phyloP scores from a whole-genome alignment of 305 asterid genomes.

The Rubia tinctorum region DNA sequence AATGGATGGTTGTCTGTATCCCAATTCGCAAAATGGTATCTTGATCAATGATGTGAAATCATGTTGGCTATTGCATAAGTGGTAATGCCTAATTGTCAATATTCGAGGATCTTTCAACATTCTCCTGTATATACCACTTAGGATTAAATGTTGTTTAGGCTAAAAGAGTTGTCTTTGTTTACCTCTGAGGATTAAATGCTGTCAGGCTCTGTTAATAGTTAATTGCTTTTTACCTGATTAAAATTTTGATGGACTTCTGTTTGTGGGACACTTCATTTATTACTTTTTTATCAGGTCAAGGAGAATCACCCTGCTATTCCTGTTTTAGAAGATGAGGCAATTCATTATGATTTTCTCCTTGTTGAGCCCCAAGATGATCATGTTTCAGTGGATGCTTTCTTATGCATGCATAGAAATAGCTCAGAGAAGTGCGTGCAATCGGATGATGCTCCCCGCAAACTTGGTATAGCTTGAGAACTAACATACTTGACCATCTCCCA shows the following conservation, averaged over 20 bases:
- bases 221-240: constrained; percentile 2
- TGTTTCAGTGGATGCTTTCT: constrained; percentile 56
- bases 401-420: constrained; percentile 49
- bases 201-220: not conserved
- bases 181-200: not conserved
- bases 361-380: constrained; percentile 61
- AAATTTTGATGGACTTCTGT: constrained; percentile 5
- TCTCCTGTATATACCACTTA: not conserved
- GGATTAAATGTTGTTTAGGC: no score
- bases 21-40: not conserved
- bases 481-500: constrained; percentile 10
- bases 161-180: not conserved
- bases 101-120: not conserved
- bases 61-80: not conserved
- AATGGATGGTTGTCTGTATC: not conserved
- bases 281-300: constrained; percentile 48
- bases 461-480: constrained; percentile 50
- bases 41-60: not conserved
- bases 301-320: constrained; percentile 46
- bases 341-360: constrained; percentile 58
- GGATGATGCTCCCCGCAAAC: constrained; percentile 46
- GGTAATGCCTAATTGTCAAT: not conserved
- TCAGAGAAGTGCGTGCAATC: constrained; percentile 40
- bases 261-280: constrained; percentile 20
- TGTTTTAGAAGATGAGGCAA: constrained; percentile 55